These are phyloP conservation scores for Eucalyptus sp. DNA, from an alignment of 345 rosid genomes.

Conservation along the genomic window DNA sequence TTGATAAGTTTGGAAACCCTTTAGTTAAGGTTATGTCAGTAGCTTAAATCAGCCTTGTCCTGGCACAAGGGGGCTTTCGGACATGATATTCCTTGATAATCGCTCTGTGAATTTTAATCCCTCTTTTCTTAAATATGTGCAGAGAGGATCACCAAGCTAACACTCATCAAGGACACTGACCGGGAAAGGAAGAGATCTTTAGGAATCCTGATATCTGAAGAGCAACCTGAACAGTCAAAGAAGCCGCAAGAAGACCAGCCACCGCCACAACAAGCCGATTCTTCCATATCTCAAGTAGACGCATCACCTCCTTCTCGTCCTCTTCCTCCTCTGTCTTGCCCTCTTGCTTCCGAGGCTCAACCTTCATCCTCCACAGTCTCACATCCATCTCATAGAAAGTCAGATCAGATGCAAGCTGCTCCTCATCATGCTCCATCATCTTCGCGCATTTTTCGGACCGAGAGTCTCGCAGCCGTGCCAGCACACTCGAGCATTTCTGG, in stretches of 20 bases:
- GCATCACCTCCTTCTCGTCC: background rate
- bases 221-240: background rate
- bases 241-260: background rate
- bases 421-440: background rate
- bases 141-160: background rate
- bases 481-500: background rate
- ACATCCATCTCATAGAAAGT: background rate
- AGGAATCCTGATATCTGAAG: background rate
- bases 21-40: background rate
- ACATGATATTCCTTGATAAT: background rate
- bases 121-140: background rate
- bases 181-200: background rate
- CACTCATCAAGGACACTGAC: background rate
- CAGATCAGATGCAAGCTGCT: background rate
- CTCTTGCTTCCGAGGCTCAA: background rate
- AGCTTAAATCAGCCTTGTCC: background rate
- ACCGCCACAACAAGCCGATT: background rate
- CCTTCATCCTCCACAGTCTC: background rate
- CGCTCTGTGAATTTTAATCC: background rate
- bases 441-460: accelerated
- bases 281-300: background rate
- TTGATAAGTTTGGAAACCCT: background rate
- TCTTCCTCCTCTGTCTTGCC: background rate
- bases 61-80: background rate
- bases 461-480: background rate